Evolutionary conservation across 1,284 basidiomycete species (phyloP).

Genomic region (Wallemia ichthyophaga): DNA sequence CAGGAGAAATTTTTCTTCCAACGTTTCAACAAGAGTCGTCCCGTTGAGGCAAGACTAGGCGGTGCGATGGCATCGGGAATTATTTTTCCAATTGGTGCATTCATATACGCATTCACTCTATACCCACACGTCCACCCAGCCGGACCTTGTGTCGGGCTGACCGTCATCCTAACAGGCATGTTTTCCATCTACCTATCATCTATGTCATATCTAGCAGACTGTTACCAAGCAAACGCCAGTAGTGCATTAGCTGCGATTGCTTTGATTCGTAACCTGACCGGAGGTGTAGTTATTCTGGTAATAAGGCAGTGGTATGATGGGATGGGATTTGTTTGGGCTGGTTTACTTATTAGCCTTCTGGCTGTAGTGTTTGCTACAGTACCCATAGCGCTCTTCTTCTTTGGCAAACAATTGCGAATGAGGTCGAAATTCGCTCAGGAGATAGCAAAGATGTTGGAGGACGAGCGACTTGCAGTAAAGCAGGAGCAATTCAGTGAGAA

Average conservation of each 20-base stretch:
- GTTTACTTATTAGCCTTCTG: neutral
- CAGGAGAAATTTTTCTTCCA: neutral
- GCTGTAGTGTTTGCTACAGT: neutral
- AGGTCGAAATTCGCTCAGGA: neutral
- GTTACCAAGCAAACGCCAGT: neutral
- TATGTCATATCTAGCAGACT: neutral
- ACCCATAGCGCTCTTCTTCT: neutral
- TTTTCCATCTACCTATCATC: neutral
- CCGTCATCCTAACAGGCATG: neutral
- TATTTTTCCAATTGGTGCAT: neutral
- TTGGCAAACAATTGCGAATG: neutral
- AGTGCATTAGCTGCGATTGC: neutral
- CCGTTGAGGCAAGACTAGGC: neutral
- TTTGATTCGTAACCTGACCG: neutral
- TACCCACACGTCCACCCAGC: neutral
- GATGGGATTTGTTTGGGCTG: neutral
- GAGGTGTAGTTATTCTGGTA: neutral
- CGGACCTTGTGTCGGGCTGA: neutral
- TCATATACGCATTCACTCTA: neutral
- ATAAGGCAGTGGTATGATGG: neutral
- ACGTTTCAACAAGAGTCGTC: neutral
- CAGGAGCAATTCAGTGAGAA: neutral
- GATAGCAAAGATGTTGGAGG: neutral
- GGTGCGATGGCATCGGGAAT: neutral
- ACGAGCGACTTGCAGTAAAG: neutral